Evolutionary conservation across 768 basidiomycete species (phyloP), one percentile per base, ranked within the genome.

Genomic region (Amanita thiersii): DNA sequence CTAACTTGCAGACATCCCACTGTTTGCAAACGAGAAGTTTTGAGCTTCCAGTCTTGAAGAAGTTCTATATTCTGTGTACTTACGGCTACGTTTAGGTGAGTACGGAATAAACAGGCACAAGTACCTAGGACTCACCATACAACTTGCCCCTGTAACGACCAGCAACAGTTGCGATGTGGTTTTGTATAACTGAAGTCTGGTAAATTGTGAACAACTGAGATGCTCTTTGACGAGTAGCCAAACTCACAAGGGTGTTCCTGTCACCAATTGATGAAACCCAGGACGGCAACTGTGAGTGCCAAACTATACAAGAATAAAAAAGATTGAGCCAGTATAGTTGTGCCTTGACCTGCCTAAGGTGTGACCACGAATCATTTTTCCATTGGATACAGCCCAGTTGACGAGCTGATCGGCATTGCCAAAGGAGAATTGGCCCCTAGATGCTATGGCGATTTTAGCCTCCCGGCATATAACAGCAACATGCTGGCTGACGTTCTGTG

Each of bases 331-430:
- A 9, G 29, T 30, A 30, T 30, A 31, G 20, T 14, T 19, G 0
- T 2, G 40, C 5, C 10, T 17, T 32, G 23, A 38, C 50, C 5
- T 40, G 64, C 62, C 61, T 7, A 67, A 50, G 10, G 61, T 64
- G 46, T 66, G 64, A 11, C 66, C 67, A 37, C 66, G 64, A 34
- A 68, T 59, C 28, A 63, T 44, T 40, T 69, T 66, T 30, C 61
- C 60, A 44, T 66, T 64, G 18, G 58, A 55, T 6, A 52, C 49
- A 19, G 68, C 67, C 60, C 61, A 66, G 43, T 65, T 61, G 37
- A 69, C 61, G 12, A 69, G 56, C 6, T 52, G 47, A 45, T 69
- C 68, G 4, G 63, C 39, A 9, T 55, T 58, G 14, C 51, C 47
- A 39, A 56, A 68, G 23, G 52, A 62, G 49, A 69, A 69, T 5